Evolutionary conservation across 129 eudicot species (phyloP), one percentile per base, ranked within the genome.

Genomic region (Kitagawia praeruptora): DNA sequence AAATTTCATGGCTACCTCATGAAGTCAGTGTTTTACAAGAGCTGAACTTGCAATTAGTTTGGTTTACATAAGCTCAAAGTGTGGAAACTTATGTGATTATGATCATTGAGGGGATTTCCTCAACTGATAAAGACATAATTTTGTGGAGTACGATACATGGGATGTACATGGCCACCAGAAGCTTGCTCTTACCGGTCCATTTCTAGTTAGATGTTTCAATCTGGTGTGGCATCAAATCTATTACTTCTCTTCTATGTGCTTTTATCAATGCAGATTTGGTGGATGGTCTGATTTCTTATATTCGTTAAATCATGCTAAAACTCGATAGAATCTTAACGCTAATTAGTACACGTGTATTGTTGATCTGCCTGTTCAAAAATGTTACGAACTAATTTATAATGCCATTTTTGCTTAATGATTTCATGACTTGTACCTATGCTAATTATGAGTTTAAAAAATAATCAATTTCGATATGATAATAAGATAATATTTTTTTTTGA

Each of bases 341-440:
- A 78, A 87, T 53, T 92, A 91, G 70, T 89, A 88, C 79, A 84
- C 92, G 16, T 94, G 97, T 80, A 83, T 94, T 25, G 87, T 94
- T 44, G 97, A 94, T 83, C 97, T 94, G 81, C 88, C 87, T 78
- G 97, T 96, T 61, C 91, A 93, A 44, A 91, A 91, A 78, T 96
- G 96, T 16, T 79, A 82, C 76, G 83, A 83, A 75, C 76, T 91
- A 74, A 89, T 75, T 89, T 73, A n/a, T 31, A 31, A 89, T 91
- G 97, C 88, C 93, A 3, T 80, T 74, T 64, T 75, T 71, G 23
- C 88, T 85, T 39, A 88, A 31, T 31, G 34, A 31, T 31, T 31
- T 31, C 34, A 31, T 31, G 34, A 31, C 34, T 31, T 31, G 34
- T 31, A 31, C 34, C 34, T 31, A 0, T 31, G 34, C 34, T 31